Base-by-base conservation (phyloP, 768 basidiomycete genomes). In the Rhizopogon vinicolor region DNA sequence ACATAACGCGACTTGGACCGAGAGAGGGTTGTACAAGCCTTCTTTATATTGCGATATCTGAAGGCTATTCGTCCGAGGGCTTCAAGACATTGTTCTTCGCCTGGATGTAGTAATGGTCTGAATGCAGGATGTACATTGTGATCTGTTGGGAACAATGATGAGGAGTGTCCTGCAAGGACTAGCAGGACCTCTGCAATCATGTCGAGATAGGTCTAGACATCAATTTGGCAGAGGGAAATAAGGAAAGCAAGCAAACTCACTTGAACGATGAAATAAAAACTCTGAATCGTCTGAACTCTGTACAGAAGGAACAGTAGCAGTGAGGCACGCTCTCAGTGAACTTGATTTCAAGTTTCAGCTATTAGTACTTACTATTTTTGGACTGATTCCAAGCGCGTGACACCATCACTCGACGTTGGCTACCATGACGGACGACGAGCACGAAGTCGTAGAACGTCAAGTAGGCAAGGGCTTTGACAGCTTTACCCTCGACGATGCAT, bases 151-250 rank as follows among this genome's bases (percentile, higher is more conserved):
- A 97, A 93, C 51, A 97, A 76, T 1, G 91, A 89, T 0, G 94
- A 95, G 5, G 83, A 77, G 72, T 97, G 93, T 39, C 93, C 94
- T 3, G 89, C 85, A 46, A 97, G 85, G 52, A 94, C 78, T 55
- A 94, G 82, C 44, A 96, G 80, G 53, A 95, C 75, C 72, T 96
- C 94, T 62, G 92, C 87, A 59, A 95, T 90, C 93, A 95, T 93
- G 57, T 52, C 42, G 44, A 40, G 28, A 28, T 18, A n/a, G 12
- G 33, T 28, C 25, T 52, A 13, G 7, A 40, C 12, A 25, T 53
- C 35, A 51, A 12, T 54, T 54, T 25, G 45, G 46, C 29, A 35
- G 22, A 52, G 44, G 52, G 51, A 10, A 48, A 19, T 8, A 10
- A 14, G 13, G n/a, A 52, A 28, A 43, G 16, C n/a, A 50, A 52